phyloP scores from a whole-genome alignment of 2,329 filamentous ascomycete species.

The Claviceps sorghi region DNA sequence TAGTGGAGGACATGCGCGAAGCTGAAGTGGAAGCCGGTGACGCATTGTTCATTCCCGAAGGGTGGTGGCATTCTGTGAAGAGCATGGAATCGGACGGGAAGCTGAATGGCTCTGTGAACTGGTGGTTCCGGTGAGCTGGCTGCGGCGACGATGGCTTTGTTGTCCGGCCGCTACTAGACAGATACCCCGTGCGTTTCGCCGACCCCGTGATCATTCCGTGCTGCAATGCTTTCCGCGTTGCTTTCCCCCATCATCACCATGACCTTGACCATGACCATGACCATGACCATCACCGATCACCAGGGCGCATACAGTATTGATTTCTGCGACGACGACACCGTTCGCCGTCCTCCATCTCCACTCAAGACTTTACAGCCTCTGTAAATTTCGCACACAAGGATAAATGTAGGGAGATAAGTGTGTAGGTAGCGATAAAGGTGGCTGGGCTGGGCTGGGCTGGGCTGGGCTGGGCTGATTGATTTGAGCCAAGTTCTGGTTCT shows the following conservation, averaged over 20 bases:
- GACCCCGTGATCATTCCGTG: background rate
- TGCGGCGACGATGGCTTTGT: background rate
- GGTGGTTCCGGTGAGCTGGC: conserved; percentile 27
- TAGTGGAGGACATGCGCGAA: conserved; percentile 28
- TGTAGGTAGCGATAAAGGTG: too few species aligned
- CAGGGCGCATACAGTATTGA: background rate
- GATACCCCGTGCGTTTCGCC: background rate
- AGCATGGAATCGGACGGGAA: conserved; percentile 20
- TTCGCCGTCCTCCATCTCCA: conserved; percentile 13
- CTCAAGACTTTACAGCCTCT: background rate
- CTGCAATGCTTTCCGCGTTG: background rate
- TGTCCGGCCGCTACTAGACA: background rate
- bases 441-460: too few species aligned
- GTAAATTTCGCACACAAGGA: too few species aligned
- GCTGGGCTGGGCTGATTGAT: too few species aligned
- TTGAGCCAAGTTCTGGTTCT: too few species aligned
- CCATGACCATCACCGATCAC: too few species aligned
- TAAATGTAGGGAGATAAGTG: too few species aligned
- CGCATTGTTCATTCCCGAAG: conserved; percentile 26
- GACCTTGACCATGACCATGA: too few species aligned
- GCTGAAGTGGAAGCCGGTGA: conserved; percentile 41
- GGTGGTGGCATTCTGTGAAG: conserved; percentile 33
- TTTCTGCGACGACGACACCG: background rate
- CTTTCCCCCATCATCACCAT: too few species aligned
- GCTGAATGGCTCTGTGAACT: conserved; percentile 29